Conservation (phyloP, 768 basidiomycete species). For the Tricholoma furcatifolium region DNA sequence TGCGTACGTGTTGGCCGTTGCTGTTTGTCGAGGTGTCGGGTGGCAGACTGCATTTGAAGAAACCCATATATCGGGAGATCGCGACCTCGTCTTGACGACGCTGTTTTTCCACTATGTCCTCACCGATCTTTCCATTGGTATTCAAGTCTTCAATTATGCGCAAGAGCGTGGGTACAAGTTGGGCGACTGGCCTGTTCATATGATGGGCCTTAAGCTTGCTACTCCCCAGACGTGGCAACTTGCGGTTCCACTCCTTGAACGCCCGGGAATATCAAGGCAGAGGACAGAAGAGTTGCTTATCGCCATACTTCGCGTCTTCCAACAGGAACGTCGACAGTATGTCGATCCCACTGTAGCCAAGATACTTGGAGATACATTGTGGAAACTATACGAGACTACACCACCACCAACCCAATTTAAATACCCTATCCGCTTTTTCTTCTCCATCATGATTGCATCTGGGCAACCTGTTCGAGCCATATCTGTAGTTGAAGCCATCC, state of each 20-base stretch:
- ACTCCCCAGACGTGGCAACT: slow-evolving; percentile 24
- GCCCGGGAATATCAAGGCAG: slow-evolving; percentile 25
- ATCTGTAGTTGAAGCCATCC: slow-evolving; percentile 38
- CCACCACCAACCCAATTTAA: slow-evolving; percentile 31
- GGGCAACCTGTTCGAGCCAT: slow-evolving; percentile 35
- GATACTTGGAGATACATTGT: slow-evolving; percentile 33
- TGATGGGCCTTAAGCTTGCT: slow-evolving; percentile 33
- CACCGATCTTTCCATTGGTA: slow-evolving; percentile 28
- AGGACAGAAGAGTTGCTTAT: slow-evolving; percentile 37
- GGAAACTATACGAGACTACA: slow-evolving; percentile 31
- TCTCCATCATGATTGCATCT: slow-evolving; percentile 37
- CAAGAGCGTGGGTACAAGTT: slow-evolving; percentile 19
- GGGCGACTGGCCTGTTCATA: slow-evolving; percentile 20
- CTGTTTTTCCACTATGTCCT: slow-evolving; percentile 20
- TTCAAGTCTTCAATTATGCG: slow-evolving; percentile 33
- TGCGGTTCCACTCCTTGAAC: slow-evolving; percentile 33
- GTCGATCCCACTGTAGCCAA: slow-evolving; percentile 28
- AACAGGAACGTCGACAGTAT: slow-evolving; percentile 28
- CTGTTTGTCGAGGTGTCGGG: slow-evolving; percentile 24
- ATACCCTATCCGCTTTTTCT: slow-evolving; percentile 47
- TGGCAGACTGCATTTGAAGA: slow-evolving; percentile 29
- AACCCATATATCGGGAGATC: slow-evolving; percentile 22
- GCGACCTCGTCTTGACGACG: slow-evolving; percentile 25
- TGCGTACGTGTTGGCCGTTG: slow-evolving; percentile 31
- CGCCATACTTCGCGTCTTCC: slow-evolving; percentile 36